Conservation (phyloP, 2,329 filamentous ascomycete genomes). For the Neonectria neomacrospora region DNA sequence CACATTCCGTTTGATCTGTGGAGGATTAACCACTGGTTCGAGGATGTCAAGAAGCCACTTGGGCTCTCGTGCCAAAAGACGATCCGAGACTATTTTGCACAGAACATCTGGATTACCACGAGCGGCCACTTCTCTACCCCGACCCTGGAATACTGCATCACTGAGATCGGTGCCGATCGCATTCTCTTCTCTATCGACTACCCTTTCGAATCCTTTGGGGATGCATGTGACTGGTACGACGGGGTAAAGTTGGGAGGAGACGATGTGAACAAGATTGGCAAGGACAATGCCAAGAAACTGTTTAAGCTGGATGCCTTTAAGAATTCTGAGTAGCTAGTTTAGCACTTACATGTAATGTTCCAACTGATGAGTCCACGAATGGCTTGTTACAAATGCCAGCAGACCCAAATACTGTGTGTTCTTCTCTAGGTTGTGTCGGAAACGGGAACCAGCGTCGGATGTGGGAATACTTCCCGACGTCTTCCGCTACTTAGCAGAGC, state of each 20-base stretch:
- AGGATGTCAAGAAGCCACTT: conserved; percentile 64
- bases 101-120: conserved; percentile 68
- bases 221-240: conserved; percentile 57
- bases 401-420: not conserved
- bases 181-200: conserved; percentile 66
- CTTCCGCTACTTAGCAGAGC: not conserved
- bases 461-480: not conserved
- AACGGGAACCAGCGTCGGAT: not conserved
- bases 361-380: too few species aligned
- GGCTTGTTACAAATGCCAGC: too few species aligned
- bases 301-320: conserved; percentile 53
- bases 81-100: conserved; percentile 63
- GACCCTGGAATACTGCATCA: conserved; percentile 61
- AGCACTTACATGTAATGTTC: too few species aligned
- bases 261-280: conserved; percentile 54
- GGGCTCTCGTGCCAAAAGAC: conserved; percentile 60
- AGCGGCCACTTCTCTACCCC: conserved; percentile 66
- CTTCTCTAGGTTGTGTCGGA: not conserved
- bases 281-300: conserved; percentile 56
- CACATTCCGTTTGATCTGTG: conserved; percentile 61
- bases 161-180: conserved; percentile 60
- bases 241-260: conserved; percentile 48
- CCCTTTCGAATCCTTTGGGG: conserved; percentile 60
- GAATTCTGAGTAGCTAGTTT: conserved; percentile 33
- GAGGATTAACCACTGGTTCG: conserved; percentile 66